Evolutionary conservation across 768 basidiomycete genomes (phyloP).

Genomic region (Wakefieldia striispora): DNA sequence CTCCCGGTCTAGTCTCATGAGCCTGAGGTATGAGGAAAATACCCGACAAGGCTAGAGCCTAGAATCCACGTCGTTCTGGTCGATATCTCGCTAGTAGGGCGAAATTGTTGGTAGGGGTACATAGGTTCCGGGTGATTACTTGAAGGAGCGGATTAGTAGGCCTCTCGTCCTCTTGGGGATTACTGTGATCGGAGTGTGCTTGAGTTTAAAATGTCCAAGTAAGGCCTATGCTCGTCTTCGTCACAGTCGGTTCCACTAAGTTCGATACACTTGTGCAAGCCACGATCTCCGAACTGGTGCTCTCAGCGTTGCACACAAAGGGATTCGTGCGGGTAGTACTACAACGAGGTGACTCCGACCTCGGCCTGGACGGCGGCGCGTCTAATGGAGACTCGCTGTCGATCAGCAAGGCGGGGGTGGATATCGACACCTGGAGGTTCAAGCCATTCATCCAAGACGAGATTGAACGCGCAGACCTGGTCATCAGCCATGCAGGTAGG

Average conservation of each 20-base stretch:
- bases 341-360: conserved; percentile 73
- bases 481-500: conserved; percentile 94
- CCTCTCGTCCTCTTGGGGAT: too few species aligned
- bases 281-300: conserved; percentile 55
- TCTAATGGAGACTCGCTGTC: conserved; percentile 15
- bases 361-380: conserved; percentile 30
- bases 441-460: conserved; percentile 68
- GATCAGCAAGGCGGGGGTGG: conserved; percentile 39
- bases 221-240: conserved; percentile 46
- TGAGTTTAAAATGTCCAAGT: not conserved
- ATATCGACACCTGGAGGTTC: conserved; percentile 70
- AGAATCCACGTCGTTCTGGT: too few species aligned
- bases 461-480: conserved; percentile 64
- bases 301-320: conserved; percentile 48
- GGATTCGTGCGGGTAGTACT: conserved; percentile 65
- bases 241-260: conserved; percentile 88
- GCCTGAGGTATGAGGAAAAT: too few species aligned
- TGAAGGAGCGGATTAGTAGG: too few species aligned
- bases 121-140: too few species aligned
- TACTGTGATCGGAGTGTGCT: too few species aligned
- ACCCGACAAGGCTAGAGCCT: too few species aligned
- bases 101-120: too few species aligned
- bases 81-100: too few species aligned
- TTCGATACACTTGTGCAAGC: conserved; percentile 74
- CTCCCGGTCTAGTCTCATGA: too few species aligned